phyloP scores from a whole-genome alignment of 2,329 filamentous ascomycete genomes.

The Botrytis hyacinthi region DNA sequence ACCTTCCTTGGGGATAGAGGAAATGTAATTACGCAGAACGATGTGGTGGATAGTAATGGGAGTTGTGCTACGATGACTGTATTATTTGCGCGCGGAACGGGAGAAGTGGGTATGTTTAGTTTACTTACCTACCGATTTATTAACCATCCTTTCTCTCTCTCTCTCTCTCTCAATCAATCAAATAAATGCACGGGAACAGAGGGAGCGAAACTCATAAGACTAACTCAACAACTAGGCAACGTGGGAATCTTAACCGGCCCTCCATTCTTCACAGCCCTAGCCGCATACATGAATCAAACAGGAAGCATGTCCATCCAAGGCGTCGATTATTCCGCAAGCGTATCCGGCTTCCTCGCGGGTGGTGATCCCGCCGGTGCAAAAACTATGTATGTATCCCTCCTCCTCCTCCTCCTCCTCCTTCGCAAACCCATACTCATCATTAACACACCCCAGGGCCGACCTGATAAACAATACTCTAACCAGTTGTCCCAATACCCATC shows the following conservation, averaged over 20 bases:
- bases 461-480: conserved; percentile 29
- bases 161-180: neutral
- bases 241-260: conserved; percentile 35
- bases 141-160: no score
- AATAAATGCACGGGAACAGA: neutral
- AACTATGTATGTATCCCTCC: conserved; percentile 40
- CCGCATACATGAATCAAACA: conserved; percentile 42
- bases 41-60: conserved; percentile 20
- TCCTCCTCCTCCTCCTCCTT: neutral
- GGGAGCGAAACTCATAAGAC: neutral
- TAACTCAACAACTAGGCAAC: conserved; percentile 26
- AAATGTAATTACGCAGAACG: conserved; percentile 17
- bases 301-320: conserved; percentile 49
- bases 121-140: neutral
- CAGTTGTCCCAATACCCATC: conserved; percentile 28
- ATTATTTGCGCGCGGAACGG: conserved; percentile 33
- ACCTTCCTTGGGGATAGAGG: conserved; percentile 2
- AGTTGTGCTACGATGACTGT: conserved; percentile 34
- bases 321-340: conserved; percentile 50
- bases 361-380: conserved; percentile 46
- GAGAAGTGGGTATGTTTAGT: conserved; percentile 29
- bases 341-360: conserved; percentile 46
- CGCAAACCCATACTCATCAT: neutral
- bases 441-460: conserved; percentile 23
- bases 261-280: conserved; percentile 34